Base-by-base conservation (phyloP, 495 filamentous ascomycete genomes). In the Trypethelium eluteriae region DNA sequence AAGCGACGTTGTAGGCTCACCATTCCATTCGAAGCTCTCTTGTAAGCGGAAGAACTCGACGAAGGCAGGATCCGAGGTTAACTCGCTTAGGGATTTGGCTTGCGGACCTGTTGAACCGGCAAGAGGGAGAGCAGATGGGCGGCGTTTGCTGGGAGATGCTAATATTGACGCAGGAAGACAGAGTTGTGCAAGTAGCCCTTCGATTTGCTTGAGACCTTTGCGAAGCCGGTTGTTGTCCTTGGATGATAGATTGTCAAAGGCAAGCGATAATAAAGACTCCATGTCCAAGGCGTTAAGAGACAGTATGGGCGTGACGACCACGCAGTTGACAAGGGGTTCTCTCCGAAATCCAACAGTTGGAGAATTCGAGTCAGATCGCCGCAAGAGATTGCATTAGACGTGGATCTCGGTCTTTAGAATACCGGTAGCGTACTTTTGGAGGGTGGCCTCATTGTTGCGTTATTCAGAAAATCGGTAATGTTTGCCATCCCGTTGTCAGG, bases 21-120 rank as follows among this genome's bases (percentile, higher is more conserved):
- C 85, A 78, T 98, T 98, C 90, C 93, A 98, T 78, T 96, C 90
- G 77, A 98, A 98, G 11, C 93, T 88, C 72, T 96, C 93, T 75
- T 98, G 94, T 63, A 98, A 75, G 73, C 96, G 91, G 80, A 96
- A 96, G 79, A 98, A 98, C 75, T 98, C 94, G 63, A 90, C 81
- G 73, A 96, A 98, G 10, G 93, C 94, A 36, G 89, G 92, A 76
- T 98, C 94, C 70, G 89, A 85, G 65, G 81, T 81, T 70, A 96
- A 77, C 62, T 90, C 85, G 46, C 78, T 78, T 57, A 96, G 80
- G 32, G 80, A 80, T 77, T 93, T 93, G 25, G 66, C 53, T 63
- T n/a, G 44, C 44, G 18, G 16, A 41, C 64, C 38, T 65, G 16
- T 46, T 49, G 32, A 32, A 18, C 32, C 53, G 9, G 53, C n/a